These are phyloP conservation scores for Inga laurina DNA, from an alignment of 306 rosid species.

Conservation along the genomic window DNA sequence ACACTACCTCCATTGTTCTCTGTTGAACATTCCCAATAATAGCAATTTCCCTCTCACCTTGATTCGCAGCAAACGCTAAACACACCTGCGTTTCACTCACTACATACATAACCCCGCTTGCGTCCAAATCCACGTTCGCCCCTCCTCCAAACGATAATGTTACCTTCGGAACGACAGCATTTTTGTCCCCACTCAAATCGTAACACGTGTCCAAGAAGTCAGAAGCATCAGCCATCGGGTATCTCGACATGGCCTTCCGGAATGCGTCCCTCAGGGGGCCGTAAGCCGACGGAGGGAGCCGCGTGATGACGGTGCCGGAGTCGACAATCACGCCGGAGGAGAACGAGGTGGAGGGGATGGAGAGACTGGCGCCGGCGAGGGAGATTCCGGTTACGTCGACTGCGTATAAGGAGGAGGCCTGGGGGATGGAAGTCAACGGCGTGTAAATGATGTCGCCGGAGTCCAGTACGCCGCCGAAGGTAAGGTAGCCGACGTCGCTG, in stretches of 20 bases:
- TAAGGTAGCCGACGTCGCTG: constrained; percentile 40
- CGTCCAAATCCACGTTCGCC: constrained; percentile 34
- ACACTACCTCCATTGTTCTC: constrained; percentile 55
- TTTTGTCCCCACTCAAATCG: background rate
- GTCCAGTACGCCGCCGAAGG: constrained; percentile 24
- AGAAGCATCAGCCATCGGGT: background rate
- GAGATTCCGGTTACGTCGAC: background rate
- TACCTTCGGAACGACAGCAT: constrained; percentile 42
- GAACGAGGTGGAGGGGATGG: background rate
- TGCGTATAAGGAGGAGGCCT: background rate
- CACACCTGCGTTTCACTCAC: constrained; percentile 47
- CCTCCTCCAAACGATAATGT: constrained; percentile 41
- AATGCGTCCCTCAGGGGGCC: background rate
- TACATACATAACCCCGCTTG: constrained; percentile 36
- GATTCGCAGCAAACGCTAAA: constrained; percentile 61
- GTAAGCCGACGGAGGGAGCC: background rate
- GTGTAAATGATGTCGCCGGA: background rate
- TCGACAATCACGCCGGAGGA: background rate
- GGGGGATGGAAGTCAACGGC: background rate
- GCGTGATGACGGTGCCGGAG: background rate
- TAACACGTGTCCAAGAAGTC: background rate
- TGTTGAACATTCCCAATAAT: constrained; percentile 82
- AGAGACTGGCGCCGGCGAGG: background rate
- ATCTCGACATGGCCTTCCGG: background rate
- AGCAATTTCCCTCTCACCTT: constrained; percentile 35